Percentiles rank a stretch among this genome's conserved stretches.
phyloP scores from a whole-genome alignment of 768 basidiomycete species.

The Scleroderma bovista region DNA sequence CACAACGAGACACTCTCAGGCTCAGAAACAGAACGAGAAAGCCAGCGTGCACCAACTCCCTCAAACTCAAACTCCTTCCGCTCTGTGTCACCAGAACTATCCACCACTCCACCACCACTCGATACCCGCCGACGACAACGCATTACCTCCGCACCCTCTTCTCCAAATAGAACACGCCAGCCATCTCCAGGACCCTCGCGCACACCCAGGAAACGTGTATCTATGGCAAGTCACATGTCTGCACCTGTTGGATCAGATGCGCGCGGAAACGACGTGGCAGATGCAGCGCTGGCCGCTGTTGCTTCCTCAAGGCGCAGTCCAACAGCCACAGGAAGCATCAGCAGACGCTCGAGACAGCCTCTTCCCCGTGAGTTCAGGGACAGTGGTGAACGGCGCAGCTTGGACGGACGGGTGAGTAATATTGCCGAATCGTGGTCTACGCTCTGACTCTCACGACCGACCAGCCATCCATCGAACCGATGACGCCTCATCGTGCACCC shows the following conservation, averaged over 20 bases:
- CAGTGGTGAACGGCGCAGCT: conserved; percentile 25
- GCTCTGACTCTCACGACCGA: not conserved
- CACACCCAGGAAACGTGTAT: conserved; percentile 39
- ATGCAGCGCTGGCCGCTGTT: conserved; percentile 57
- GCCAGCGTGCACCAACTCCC: conserved; percentile 29
- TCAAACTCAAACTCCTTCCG: conserved; percentile 27
- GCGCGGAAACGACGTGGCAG: conserved; percentile 37
- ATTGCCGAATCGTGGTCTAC: not conserved
- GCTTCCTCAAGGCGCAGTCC: conserved; percentile 53
- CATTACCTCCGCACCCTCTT: too few relatives aligned
- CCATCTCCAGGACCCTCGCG: conserved; percentile 37
- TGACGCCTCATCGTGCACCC: conserved; percentile 32
- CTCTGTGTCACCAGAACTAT: conserved; percentile 35
- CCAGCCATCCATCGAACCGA: conserved; percentile 33
- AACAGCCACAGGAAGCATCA: conserved; percentile 24
- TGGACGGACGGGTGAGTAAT: conserved; percentile 39
- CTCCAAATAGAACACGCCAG: conserved; percentile 24
- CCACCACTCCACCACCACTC: conserved; percentile 32
- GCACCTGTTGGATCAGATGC: conserved; percentile 12
- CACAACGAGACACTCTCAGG: conserved; percentile 50
- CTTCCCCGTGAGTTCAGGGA: conserved; percentile 47
- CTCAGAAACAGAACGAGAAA: conserved; percentile 80
- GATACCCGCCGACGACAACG: too few relatives aligned
- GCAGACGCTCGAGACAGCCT: conserved; percentile 42
- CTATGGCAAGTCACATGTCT: conserved; percentile 31